Evolutionary conservation across 257 asterid genomes (phyloP).

Genomic region (Voacanga thouarsii): DNA sequence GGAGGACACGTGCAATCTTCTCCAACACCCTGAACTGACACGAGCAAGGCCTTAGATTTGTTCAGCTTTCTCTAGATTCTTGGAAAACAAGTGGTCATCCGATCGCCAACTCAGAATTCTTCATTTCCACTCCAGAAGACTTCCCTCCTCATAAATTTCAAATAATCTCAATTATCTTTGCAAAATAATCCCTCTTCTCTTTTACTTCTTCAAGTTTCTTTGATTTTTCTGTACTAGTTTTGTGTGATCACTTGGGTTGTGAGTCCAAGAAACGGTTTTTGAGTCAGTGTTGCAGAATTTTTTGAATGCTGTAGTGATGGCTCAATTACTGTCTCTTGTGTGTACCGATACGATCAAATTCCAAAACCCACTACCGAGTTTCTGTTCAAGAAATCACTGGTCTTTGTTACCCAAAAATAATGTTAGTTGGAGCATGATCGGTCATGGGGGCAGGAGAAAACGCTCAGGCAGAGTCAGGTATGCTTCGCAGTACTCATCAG

Average conservation of each 20-base stretch:
- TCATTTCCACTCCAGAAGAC: slow-evolving; percentile 19
- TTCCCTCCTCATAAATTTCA: slow-evolving; percentile 49
- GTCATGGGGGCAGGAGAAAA: slow-evolving; percentile 42
- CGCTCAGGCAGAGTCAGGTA: slow-evolving; percentile 50
- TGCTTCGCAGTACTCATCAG: slow-evolving; percentile 52
- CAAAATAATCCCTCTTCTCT: slow-evolving; percentile 14
- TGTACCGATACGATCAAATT: slow-evolving; percentile 68
- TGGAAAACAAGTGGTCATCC: slow-evolving; percentile 44
- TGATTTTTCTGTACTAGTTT: not conserved
- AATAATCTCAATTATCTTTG: slow-evolving; percentile 2
- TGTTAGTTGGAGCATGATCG: slow-evolving; percentile 40
- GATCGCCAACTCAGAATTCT: slow-evolving; percentile 56
- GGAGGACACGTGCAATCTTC: slow-evolving; percentile 44
- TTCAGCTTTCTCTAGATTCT: slow-evolving; percentile 34
- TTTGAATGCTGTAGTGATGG: slow-evolving; percentile 2
- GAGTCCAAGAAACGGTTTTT: slow-evolving; percentile 5
- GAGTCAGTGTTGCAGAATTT: not conserved
- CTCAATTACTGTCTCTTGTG: slow-evolving; percentile 65
- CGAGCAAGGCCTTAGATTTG: slow-evolving; percentile 29
- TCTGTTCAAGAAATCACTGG: slow-evolving; percentile 41
- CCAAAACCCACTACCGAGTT: slow-evolving; percentile 42
- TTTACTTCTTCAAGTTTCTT: not conserved
- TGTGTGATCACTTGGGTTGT: not conserved
- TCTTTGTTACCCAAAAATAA: slow-evolving; percentile 31
- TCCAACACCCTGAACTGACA: slow-evolving; percentile 8